Evolutionary conservation across 768 basidiomycete genomes (phyloP).

Genomic region (Mrakia blollopis): DNA sequence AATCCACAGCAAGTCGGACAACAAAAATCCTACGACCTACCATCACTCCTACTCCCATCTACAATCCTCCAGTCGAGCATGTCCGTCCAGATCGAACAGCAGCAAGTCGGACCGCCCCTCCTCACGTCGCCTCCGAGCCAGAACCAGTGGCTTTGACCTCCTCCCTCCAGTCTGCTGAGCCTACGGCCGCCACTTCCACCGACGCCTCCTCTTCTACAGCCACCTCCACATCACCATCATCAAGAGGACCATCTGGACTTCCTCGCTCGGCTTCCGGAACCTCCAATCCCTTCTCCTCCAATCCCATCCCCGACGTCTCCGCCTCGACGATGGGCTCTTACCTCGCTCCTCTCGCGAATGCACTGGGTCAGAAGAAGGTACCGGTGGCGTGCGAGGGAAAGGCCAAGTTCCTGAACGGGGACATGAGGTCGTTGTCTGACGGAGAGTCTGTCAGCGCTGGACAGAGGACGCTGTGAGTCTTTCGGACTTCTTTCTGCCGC

Average conservation of each 20-base stretch:
- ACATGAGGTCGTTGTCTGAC: background rate
- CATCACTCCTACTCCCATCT: background rate
- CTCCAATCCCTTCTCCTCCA: background rate
- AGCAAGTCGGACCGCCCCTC: background rate
- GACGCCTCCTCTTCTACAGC: background rate
- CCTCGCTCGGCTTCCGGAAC: background rate
- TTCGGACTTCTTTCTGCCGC: too few relatives aligned
- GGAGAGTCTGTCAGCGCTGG: background rate
- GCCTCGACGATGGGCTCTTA: background rate
- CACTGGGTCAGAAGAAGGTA: background rate
- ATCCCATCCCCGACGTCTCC: background rate
- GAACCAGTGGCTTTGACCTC: background rate
- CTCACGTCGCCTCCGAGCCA: background rate
- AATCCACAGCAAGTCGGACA: background rate
- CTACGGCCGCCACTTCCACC: background rate
- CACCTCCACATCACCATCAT: background rate
- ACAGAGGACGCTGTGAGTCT: background rate
- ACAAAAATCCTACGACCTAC: background rate
- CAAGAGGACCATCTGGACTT: background rate
- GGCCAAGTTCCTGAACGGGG: background rate
- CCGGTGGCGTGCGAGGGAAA: background rate
- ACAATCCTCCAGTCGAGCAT: background rate
- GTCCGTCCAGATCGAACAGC: background rate
- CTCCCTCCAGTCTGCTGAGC: background rate
- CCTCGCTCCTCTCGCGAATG: background rate